Evolutionary conservation across 352 stramenopile genomes (phyloP).

Genomic region (Phytophthora cryptogea): DNA sequence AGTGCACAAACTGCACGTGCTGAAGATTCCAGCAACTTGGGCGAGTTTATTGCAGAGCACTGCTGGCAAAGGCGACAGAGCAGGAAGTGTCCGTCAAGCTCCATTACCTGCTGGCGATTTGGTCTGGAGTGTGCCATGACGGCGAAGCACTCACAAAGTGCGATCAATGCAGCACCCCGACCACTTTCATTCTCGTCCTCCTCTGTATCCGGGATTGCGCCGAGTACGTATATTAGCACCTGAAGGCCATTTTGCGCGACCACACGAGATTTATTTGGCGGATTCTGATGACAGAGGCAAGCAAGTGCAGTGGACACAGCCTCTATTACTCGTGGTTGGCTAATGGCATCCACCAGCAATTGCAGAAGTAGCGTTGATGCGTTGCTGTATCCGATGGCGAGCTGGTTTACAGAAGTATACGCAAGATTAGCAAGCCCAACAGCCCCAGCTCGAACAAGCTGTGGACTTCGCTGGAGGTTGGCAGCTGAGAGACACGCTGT

Average conservation of each 20-base stretch:
- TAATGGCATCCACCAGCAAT: conserved; percentile 57
- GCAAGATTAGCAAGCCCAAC: conserved; percentile 68
- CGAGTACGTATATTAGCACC: conserved; percentile 66
- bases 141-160: conserved; percentile 56
- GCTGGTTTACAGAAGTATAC: conserved; percentile 70
- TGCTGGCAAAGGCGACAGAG: conserved; percentile 58
- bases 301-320: conserved; percentile 49
- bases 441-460: conserved; percentile 52
- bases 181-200: conserved; percentile 34
- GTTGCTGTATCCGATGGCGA: conserved; percentile 77
- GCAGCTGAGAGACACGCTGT: conserved; percentile 34
- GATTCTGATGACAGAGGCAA: conserved; percentile 65
- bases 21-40: conserved; percentile 46
- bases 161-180: conserved; percentile 46
- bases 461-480: conserved; percentile 36
- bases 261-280: conserved; percentile 69
- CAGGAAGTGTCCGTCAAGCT: conserved; percentile 62
- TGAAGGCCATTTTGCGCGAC: conserved; percentile 70
- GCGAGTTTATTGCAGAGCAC: conserved; percentile 23
- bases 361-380: conserved; percentile 66
- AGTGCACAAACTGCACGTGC: conserved; percentile 57
- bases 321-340: conserved; percentile 47
- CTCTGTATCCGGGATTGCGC: conserved; percentile 27
- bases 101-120: conserved; percentile 51
- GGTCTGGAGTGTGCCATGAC: conserved; percentile 49